Conservation (phyloP, 2,329 filamentous ascomycete species). For the Penicillium sp. region DNA sequence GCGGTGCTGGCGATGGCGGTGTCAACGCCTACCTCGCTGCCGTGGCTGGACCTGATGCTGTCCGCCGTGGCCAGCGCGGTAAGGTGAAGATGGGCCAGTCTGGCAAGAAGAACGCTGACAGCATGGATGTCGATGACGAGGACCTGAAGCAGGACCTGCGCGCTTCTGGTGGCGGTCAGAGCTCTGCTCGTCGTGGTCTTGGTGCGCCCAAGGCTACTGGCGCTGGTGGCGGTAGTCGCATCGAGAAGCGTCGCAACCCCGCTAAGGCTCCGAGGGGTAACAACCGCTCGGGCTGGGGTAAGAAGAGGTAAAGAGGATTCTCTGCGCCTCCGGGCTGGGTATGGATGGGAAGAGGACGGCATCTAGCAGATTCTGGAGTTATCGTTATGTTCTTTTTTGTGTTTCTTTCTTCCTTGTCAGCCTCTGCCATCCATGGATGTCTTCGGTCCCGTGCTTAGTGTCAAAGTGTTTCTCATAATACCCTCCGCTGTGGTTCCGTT, state of each 20-base stretch:
- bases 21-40: slow-evolving; percentile 65
- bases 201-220: slow-evolving; percentile 29
- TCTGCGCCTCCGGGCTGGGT: background rate
- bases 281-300: slow-evolving; percentile 11
- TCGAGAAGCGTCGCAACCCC: slow-evolving; percentile 29
- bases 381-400: background rate
- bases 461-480: slow-evolving; percentile 12
- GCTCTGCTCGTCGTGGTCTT: slow-evolving; percentile 23
- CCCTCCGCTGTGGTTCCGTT: slow-evolving; percentile 15
- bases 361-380: slow-evolving; percentile 13
- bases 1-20: slow-evolving; percentile 29
- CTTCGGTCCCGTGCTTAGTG: slow-evolving; percentile 12
- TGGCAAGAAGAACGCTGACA: slow-evolving; percentile 36
- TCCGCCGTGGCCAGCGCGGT: slow-evolving; percentile 59
- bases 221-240: slow-evolving; percentile 22
- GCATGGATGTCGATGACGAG: slow-evolving; percentile 48
- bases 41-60: slow-evolving; percentile 60
- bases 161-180: slow-evolving; percentile 17
- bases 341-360: slow-evolving; percentile 2
- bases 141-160: slow-evolving; percentile 23
- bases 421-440: slow-evolving; percentile 7
- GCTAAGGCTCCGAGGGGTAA: slow-evolving; percentile 13
- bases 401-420: background rate
- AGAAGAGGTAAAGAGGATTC: slow-evolving; percentile 8
- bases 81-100: slow-evolving; percentile 60